Percentiles rank a stretch among this genome's conserved stretches.
Conservation (phyloP, 495 filamentous ascomycete genomes). For the Paragyromitra xinjiangensis region DNA sequence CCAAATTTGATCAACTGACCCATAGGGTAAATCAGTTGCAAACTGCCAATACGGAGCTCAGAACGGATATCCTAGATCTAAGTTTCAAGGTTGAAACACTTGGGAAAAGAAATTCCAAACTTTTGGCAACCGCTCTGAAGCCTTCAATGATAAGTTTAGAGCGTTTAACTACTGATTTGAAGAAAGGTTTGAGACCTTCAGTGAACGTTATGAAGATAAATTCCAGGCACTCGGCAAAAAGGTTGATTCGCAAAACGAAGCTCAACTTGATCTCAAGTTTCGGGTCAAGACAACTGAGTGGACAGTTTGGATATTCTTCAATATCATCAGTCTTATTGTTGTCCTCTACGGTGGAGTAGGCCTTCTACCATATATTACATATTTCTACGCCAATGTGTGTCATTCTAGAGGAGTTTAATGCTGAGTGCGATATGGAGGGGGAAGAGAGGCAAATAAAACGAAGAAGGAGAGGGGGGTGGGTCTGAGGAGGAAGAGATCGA, state of each 20-base stretch:
- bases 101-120: not conserved
- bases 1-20: not conserved
- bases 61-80: not conserved
- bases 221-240: no score
- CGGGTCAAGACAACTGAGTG: not conserved
- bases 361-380: not conserved
- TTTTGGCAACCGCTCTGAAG: not conserved
- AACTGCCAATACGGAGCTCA: not conserved
- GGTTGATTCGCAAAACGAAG: not conserved
- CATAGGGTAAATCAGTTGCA: not conserved
- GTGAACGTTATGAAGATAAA: not conserved
- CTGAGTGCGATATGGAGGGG: not conserved
- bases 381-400: not conserved
- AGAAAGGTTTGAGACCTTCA: not conserved
- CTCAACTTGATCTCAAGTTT: not conserved
- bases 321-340: not conserved
- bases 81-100: not conserved
- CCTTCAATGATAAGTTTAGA: not conserved
- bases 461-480: no score
- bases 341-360: not conserved
- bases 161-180: not conserved
- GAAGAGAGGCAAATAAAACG: no score
- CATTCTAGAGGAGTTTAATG: not conserved
- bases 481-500: no score
- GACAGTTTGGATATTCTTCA: not conserved